Base-by-base conservation (phyloP, 805 yeast genomes). In the Kluyveromyces wickerhamii region DNA sequence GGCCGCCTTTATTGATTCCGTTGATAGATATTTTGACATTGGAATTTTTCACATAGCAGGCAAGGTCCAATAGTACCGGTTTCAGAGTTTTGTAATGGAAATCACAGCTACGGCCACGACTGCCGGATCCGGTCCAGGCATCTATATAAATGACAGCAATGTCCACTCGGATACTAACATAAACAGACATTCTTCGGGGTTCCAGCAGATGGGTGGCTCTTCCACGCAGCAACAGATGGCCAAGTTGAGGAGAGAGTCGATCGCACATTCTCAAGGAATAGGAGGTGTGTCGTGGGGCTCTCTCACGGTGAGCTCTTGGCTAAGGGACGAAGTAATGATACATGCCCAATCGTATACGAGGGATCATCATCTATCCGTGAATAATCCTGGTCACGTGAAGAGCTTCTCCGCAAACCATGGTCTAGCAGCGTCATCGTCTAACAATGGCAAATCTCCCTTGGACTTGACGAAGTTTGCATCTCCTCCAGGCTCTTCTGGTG, bases 281-380 rank as follows among this genome's bases (percentile, higher is more conserved):
- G 97, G 97, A 28, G 98, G 97, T 30, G 83, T 89, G 21, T 80
- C 94, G 7, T 89, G 96, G 96, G 97, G 97, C 15, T 87, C 95
- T 3, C 76, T 88, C 38, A 81, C 94, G 18, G 87, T 89, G 20
- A 96, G 96, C 10, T 79, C 92, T 11, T 89, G 98, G 98, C 66
- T 89, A 16, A 82, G 87, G 53, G 97, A 89, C 57, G 98, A 89
- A 52, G 89, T 82, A 13, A 69, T 82, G 76, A 71, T 80, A 65
- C 69, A 59, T 33, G 45, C 54, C 2, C 48, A 53, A 14, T 39
- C 46, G 37, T 27, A 32, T 18, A 32, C 33, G 9, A 34, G 15
- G 27, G 27, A 26, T 24, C 31, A 28, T 10, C 22, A 5, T 10
- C 8, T 30, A 18, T 21, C 11, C 24, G 16, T 30, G 9, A 14